Evolutionary conservation across 441 rosid species (phyloP).

Genomic region (Biscutella laevigata): DNA sequence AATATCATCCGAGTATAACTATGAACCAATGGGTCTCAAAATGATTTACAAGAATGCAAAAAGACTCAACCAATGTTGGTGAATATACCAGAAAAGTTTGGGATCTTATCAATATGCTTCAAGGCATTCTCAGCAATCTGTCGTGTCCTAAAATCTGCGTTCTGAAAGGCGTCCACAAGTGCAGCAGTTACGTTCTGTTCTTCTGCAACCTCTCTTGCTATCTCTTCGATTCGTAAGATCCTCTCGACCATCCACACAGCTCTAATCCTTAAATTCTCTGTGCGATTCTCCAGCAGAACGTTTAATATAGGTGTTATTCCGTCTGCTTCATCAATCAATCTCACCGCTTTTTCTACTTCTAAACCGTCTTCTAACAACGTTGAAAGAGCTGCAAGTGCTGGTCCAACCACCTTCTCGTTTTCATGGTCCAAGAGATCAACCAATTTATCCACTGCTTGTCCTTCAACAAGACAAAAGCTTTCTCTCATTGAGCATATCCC

Average conservation of each 20-base stretch:
- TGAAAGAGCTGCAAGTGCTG: slow-evolving; percentile 80
- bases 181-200: slow-evolving; percentile 76
- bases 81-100: slow-evolving; percentile 87
- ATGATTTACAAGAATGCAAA: slow-evolving; percentile 16
- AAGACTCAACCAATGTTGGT: slow-evolving; percentile 35
- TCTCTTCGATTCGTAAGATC: slow-evolving; percentile 64
- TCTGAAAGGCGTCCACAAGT: slow-evolving; percentile 91
- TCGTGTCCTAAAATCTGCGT: slow-evolving; percentile 71
- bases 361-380: slow-evolving; percentile 78
- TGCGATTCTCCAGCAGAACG: slow-evolving; percentile 59
- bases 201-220: slow-evolving; percentile 66
- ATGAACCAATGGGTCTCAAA: slow-evolving; percentile 1
- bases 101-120: slow-evolving; percentile 82
- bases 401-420: slow-evolving; percentile 80
- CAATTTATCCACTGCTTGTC: slow-evolving; percentile 75
- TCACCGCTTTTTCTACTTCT: slow-evolving; percentile 64
- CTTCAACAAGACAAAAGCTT: slow-evolving; percentile 75
- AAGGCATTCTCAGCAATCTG: slow-evolving; percentile 92
- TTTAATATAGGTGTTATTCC: slow-evolving; percentile 65
- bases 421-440: slow-evolving; percentile 87
- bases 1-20: neutral
- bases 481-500: slow-evolving; percentile 80
- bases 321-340: slow-evolving; percentile 56
- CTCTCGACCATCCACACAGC: slow-evolving; percentile 92
- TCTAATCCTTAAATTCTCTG: slow-evolving; percentile 59